phyloP scores from a whole-genome alignment of 345 rosid species.

The Acer saccharum region DNA sequence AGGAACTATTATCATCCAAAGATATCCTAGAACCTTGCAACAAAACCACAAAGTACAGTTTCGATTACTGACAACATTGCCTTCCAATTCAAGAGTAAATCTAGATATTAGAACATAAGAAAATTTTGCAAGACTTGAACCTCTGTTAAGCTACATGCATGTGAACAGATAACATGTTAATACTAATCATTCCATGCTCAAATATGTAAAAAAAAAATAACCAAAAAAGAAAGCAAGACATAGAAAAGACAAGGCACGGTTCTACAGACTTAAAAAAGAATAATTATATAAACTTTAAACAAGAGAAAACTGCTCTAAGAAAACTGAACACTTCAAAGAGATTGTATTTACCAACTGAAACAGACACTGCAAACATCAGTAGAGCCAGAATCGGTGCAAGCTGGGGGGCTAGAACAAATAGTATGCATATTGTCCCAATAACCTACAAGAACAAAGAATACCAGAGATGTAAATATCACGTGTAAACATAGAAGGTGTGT shows the following conservation, averaged over 20 bases:
- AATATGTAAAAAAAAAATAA: background rate
- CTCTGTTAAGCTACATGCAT: background rate
- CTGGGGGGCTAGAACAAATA: conserved; percentile 79
- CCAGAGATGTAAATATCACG: conserved; percentile 17
- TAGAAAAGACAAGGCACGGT: conserved; percentile 3
- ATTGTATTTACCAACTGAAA: conserved; percentile 71
- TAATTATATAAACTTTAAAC: background rate
- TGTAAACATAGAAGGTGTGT: background rate
- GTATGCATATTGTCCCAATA: conserved; percentile 75
- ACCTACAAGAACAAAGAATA: conserved; percentile 49
- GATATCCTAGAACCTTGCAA: background rate
- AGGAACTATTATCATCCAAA: background rate
- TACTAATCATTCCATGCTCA: background rate
- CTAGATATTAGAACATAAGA: background rate
- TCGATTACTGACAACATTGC: background rate
- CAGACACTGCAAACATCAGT: conserved; percentile 72
- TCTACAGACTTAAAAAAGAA: background rate
- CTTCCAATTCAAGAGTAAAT: background rate
- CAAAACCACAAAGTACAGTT: background rate
- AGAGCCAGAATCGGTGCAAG: conserved; percentile 88
- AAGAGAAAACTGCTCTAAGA: background rate
- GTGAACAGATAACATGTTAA: background rate
- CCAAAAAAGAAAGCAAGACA: background rate
- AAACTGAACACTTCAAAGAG: conserved; percentile 9
- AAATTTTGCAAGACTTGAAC: background rate